Evolutionary conservation across 306 rosid species (phyloP), one percentile per base, ranked within the genome.

Genomic region (Cyamopsis tetragonoloba): DNA sequence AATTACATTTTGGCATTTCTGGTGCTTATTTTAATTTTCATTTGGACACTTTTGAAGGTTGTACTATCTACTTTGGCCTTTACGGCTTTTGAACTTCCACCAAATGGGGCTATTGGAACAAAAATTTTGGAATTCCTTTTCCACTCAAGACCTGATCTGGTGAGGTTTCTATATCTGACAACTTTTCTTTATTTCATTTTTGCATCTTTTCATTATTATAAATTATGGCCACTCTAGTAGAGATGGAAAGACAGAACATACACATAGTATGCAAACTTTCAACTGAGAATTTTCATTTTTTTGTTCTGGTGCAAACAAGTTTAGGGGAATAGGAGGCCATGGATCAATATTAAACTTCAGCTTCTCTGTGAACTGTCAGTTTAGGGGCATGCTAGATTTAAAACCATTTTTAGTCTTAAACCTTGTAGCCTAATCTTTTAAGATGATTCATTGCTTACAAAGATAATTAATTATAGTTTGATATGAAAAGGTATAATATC

Each of bases 21-120:
- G 49, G 14, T 42, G 30, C 44, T 47, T 32, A 43, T 49, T 20
- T 62, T 55, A 41, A 75, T 47, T 66, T 54, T 27, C 38, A 46
- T 66, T 47, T 19, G 10, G 48, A 70, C 47, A 54, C 34, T 44
- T 73, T 83, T 86, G 89, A 85, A 93, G 99, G 99, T 90, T 50
- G 65, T 86, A 67, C 74, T 93, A 67, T 93, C 91, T 71, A 93
- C 99, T 66, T 78, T 93, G 30, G 97, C 97, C 80, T 93, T 93
- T 83, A 93, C 97, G 48, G 95, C 99, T 57, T 93, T 93, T 78
- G 99, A 93, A 74, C 99, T 93, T 79, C 99, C 99, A 64, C 95
- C 97, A 42, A 93, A 93, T 77, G 96, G 90, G 51, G 99, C 99
- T 43, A 68, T 93, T 73, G 99, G 99, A 73, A 93, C 99, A 77